phyloP scores from a whole-genome alignment of 1,284 basidiomycete species.

The Agroathelia rolfsii region DNA sequence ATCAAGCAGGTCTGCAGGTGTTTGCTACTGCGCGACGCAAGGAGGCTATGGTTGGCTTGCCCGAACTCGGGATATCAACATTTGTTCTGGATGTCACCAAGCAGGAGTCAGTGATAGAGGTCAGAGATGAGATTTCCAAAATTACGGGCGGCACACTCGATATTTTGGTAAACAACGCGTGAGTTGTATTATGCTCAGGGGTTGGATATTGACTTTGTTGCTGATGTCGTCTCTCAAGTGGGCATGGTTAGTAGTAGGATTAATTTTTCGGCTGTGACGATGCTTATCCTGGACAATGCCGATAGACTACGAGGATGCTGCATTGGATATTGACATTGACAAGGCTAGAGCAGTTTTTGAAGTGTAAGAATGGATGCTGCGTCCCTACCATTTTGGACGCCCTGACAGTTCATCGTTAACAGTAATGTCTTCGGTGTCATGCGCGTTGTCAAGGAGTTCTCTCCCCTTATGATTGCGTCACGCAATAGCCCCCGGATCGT shows the following conservation, averaged over 20 bases:
- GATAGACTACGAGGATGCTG: constrained; percentile 6
- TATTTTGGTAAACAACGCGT: constrained; percentile 25
- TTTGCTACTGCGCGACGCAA: constrained; percentile 21
- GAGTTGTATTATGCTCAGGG: constrained; percentile 6
- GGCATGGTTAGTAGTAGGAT: constrained; percentile 15
- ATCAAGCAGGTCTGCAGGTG: constrained; percentile 28
- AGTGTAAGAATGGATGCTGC: constrained; percentile 5
- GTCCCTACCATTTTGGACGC: neutral
- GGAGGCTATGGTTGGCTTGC: constrained; percentile 17
- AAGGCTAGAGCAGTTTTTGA: constrained; percentile 16
- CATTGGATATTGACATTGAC: constrained; percentile 16
- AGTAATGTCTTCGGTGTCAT: constrained; percentile 22
- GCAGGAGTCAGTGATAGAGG: constrained; percentile 13
- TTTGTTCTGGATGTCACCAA: constrained; percentile 22
- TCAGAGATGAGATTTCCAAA: constrained; percentile 12
- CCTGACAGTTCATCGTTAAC: no score
- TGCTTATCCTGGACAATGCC: neutral
- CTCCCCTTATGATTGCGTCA: constrained; percentile 19
- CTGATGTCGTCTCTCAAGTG: constrained; percentile 5
- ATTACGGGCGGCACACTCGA: constrained; percentile 21
- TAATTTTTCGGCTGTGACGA: constrained; percentile 2
- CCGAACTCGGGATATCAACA: constrained; percentile 16
- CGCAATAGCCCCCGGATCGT: constrained; percentile 17
- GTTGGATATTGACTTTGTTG: constrained; percentile 5
- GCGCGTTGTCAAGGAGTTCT: constrained; percentile 21